Evolutionary conservation across 495 filamentous ascomycete species (phyloP), one percentile per base, ranked within the genome.

Genomic region (Niebla homalea): DNA sequence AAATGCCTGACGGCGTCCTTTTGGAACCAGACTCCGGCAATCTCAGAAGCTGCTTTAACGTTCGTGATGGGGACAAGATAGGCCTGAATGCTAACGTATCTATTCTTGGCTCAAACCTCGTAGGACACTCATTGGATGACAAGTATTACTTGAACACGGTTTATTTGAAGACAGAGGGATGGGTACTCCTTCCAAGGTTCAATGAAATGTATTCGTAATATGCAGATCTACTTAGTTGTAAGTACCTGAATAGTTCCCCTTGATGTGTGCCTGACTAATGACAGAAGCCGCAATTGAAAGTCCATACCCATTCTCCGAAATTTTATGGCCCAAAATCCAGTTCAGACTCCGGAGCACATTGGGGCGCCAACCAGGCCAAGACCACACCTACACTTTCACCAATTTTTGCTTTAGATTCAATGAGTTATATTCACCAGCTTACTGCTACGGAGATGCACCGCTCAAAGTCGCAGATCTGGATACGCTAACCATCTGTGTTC

Each of bases 401-500:
- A 49, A 36, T 39, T 20, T 32, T 3, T 10, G 32, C n/a, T 19
- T 43, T 5, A 18, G 8, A 2, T 39, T 23, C 23, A 45, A 23
- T 20, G 19, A 15, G 36, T 45, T 22, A 16, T 44, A 21, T 46
- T 50, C 42, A 47, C 36, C 26, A 19, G 10, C 11, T 23, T 47
- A 14, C 19, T 29, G 26, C 48, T 14, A 18, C 26, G 11, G 26
- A 36, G 22, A 4, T 62, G 54, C 5, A 37, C 46, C 16, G n/a
- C 38, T 40, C 18, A 32, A 6, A 43, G 50, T 16, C 6, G 5
- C 18, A 16, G 21, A 54, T 48, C 22, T 51, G 41, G 12, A 53
- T 52, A 41, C 43, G 45, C n/a, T 41, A 49, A 7, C 46, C 18
- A 16, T 56, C 48, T 46, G 57, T 45, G 21, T 62, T 50, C 45